These are phyloP conservation scores for Kodamaea sagamina DNA, from an alignment of 805 yeast genomes.

Conservation along the genomic window DNA sequence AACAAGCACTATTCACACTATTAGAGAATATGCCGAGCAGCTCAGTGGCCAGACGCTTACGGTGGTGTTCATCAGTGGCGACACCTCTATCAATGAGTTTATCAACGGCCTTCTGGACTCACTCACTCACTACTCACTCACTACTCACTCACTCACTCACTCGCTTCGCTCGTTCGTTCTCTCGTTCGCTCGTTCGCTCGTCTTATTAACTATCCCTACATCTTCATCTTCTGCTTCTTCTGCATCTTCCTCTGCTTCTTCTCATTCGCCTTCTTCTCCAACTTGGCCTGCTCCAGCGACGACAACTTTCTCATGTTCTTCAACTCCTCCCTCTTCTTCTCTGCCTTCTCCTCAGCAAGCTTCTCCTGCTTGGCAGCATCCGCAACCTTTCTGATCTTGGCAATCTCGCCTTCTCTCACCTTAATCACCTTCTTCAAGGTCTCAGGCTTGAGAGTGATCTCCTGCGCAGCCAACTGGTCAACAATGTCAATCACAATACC, in stretches of 20 bases:
- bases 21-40: slow-evolving; percentile 39
- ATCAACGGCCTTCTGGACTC: slow-evolving; percentile 53
- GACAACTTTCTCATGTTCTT: slow-evolving; percentile 57
- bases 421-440: slow-evolving; percentile 72
- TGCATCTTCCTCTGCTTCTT: slow-evolving; percentile 75
- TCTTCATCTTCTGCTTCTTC: slow-evolving; percentile 57
- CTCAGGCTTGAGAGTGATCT: slow-evolving; percentile 66
- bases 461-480: slow-evolving; percentile 55
- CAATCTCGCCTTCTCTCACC: slow-evolving; percentile 72
- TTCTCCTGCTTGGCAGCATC: slow-evolving; percentile 69
- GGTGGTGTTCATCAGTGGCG: slow-evolving; percentile 75
- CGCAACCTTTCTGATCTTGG: slow-evolving; percentile 66
- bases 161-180: too few relatives aligned
- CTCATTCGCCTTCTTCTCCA: slow-evolving; percentile 75
- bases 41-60: slow-evolving; percentile 34
- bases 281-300: slow-evolving; percentile 77
- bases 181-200: too few relatives aligned
- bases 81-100: slow-evolving; percentile 79
- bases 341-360: slow-evolving; percentile 68
- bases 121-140: too few relatives aligned
- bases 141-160: too few relatives aligned
- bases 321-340: slow-evolving; percentile 64
- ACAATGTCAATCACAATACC: slow-evolving; percentile 58
- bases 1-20: too few relatives aligned
- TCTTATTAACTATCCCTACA: slow-evolving; percentile 11